phyloP scores from a whole-genome alignment of 768 basidiomycete species.

The Boletus edulis region DNA sequence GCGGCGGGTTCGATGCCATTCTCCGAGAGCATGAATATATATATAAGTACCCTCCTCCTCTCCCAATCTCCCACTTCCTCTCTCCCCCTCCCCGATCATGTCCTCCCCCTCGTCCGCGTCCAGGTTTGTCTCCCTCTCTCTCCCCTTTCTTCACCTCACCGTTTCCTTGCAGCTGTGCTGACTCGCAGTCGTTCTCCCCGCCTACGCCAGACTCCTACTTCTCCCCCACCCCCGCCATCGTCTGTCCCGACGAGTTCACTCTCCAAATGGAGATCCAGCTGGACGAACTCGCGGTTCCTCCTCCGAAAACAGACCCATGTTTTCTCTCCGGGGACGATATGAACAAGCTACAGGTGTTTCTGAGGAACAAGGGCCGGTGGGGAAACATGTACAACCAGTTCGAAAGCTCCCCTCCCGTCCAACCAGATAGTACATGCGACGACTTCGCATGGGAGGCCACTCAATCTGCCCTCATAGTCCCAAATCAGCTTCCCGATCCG shows the following conservation, averaged over 20 bases:
- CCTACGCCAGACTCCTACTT: constrained; percentile 19
- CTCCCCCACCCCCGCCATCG: constrained; percentile 9
- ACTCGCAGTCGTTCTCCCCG: constrained; percentile 17
- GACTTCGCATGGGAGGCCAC: constrained; percentile 17
- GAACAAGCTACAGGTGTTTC: constrained; percentile 11
- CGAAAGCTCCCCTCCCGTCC: constrained; percentile 5
- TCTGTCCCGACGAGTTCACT: constrained; percentile 12
- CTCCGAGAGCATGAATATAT: constrained; percentile 4
- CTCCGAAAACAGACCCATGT: not conserved
- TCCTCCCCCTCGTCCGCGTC: constrained; percentile 22
- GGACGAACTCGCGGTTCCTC: not conserved
- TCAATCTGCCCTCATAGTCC: constrained; percentile 1
- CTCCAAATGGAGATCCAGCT: constrained; percentile 8
- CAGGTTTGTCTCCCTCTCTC: constrained; percentile 20
- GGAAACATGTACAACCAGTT: constrained; percentile 2
- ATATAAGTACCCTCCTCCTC: not conserved
- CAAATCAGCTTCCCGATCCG: constrained; percentile 4
- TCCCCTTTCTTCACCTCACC: not conserved
- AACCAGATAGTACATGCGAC: not conserved
- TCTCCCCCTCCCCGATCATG: not conserved
- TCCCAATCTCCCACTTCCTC: not conserved
- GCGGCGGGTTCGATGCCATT: constrained; percentile 8
- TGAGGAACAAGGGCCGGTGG: constrained; percentile 15
- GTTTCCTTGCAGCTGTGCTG: not conserved
- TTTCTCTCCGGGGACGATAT: constrained; percentile 13